A percentile compares a stretch with the other conserved stretches of the same genome.
phyloP scores from a whole-genome alignment of 371 early-diverging fungal species.

The Lichtheimia hyalospora region DNA sequence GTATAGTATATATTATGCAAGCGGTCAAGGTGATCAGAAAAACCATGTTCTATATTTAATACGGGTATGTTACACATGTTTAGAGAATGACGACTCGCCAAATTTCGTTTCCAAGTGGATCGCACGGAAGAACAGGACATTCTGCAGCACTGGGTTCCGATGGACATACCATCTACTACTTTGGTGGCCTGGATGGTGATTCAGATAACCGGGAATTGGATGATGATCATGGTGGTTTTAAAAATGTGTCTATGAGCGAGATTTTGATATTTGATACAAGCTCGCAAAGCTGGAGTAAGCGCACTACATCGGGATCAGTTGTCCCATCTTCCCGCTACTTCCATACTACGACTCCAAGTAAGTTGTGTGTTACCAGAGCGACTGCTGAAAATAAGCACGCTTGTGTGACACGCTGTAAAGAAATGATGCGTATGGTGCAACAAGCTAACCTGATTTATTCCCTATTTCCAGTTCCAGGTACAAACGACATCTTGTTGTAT shows the following conservation, averaged over 20 bases:
- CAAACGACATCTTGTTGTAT: conserved; percentile 12
- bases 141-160: conserved; percentile 14
- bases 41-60: no score
- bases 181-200: conserved; percentile 17
- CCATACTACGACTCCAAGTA: conserved; percentile 16
- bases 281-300: conserved; percentile 5
- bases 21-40: no score
- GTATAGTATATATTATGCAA: no score
- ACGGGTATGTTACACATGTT: no score
- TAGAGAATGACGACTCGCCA: no score
- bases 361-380: background rate
- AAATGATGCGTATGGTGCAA: no score
- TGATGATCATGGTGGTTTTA: conserved; percentile 1
- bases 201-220: conserved; percentile 1
- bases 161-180: conserved; percentile 12
- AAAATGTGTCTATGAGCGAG: conserved; percentile 14
- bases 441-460: background rate
- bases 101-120: background rate
- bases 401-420: no score
- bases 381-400: background rate
- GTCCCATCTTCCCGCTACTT: conserved; percentile 15
- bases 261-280: conserved; percentile 15
- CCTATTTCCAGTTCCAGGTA: conserved; percentile 6
- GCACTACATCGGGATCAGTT: background rate
- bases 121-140: conserved; percentile 8